phyloP scores from a whole-genome alignment of 208 protist species.

The Angomonas deanei region DNA sequence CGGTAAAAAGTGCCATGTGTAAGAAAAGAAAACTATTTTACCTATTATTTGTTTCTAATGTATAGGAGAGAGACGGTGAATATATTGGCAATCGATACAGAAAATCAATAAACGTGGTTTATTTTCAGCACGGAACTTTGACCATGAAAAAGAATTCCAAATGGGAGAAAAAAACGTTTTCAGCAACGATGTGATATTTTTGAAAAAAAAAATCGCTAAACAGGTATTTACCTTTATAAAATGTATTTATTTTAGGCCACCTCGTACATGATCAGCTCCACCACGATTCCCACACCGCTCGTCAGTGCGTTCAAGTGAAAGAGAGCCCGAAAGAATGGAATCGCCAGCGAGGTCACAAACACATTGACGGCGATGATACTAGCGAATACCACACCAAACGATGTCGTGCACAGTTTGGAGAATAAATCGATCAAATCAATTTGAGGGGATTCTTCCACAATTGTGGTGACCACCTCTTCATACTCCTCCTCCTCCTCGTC shows the following conservation, averaged over 20 bases:
- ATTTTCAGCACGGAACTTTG: no score
- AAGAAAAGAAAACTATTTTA: constrained; percentile 5
- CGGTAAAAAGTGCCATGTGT: constrained; percentile 2
- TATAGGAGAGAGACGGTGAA: neutral
- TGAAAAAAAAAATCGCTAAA: constrained; percentile 2
- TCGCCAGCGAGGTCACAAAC: constrained; percentile 69
- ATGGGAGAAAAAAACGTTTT: neutral
- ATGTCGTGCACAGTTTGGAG: constrained; percentile 68
- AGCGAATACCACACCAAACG: constrained; percentile 69
- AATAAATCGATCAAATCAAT: constrained; percentile 75
- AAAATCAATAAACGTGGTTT: no score
- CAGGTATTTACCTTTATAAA: neutral
- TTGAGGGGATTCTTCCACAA: constrained; percentile 20
- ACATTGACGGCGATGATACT: constrained; percentile 55
- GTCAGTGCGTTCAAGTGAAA: constrained; percentile 80
- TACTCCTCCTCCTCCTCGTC: constrained; percentile 17
- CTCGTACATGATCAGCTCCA: constrained; percentile 83
- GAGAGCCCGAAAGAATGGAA: constrained; percentile 75
- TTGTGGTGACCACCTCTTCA: constrained; percentile 5
- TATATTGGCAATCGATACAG: no score
- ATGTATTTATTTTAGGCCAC: constrained; percentile 14
- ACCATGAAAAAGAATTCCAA: no score
- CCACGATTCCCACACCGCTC: constrained; percentile 69
- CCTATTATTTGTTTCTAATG: neutral
- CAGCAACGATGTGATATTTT: neutral